These are phyloP conservation scores for Claviceps purpurea DNA, from an alignment of 2,329 filamentous ascomycete species.

Conservation along the genomic window DNA sequence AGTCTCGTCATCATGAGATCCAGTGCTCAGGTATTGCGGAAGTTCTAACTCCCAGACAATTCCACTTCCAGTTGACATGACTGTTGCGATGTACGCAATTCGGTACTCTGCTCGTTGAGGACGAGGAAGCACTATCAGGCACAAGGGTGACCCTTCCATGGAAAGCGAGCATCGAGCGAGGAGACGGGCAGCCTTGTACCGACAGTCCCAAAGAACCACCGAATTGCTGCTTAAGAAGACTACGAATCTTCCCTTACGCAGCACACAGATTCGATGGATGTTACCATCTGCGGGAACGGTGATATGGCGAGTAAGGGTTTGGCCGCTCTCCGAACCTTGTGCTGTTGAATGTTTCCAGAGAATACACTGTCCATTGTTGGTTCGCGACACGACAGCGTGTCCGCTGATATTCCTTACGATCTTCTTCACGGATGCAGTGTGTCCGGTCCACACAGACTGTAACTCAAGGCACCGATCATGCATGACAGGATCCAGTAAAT, in stretches of 20 bases:
- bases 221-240: constrained; percentile 63
- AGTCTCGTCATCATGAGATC: constrained; percentile 10
- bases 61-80: constrained; percentile 65
- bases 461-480: constrained; percentile 46
- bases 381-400: constrained; percentile 67
- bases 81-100: constrained; percentile 62
- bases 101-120: constrained; percentile 41
- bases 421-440: constrained; percentile 68
- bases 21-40: constrained; percentile 30
- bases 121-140: constrained; percentile 60
- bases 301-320: constrained; percentile 49
- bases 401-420: constrained; percentile 78
- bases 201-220: constrained; percentile 70
- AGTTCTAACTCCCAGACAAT: constrained; percentile 68
- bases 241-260: constrained; percentile 65
- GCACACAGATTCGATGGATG: constrained; percentile 67
- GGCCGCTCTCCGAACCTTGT: constrained; percentile 24
- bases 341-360: constrained; percentile 56
- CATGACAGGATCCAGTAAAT: constrained; percentile 62
- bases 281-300: constrained; percentile 53
- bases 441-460: constrained; percentile 67
- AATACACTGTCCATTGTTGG: constrained; percentile 63
- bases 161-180: constrained; percentile 39
- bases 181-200: constrained; percentile 41
- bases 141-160: constrained; percentile 59